Conservation (phyloP, 305 asterid genomes). For the Fraxinus greggii region DNA sequence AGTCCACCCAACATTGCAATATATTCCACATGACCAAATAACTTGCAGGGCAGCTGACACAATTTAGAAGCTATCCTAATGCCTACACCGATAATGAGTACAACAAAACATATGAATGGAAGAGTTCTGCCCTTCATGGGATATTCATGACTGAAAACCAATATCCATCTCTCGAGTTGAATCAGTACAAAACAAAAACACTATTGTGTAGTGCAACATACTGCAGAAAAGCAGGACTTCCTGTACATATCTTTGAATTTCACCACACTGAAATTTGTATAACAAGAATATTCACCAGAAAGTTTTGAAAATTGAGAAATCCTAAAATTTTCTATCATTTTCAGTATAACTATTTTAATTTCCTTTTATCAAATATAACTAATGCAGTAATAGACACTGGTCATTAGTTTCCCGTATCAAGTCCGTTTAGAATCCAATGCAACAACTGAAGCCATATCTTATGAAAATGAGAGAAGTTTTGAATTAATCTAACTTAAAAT, state of each 20-base stretch:
- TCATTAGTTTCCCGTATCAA: not conserved
- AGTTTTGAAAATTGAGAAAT: not conserved
- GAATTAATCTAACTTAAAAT: not conserved
- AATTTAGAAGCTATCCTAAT: not conserved
- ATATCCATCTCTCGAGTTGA: not conserved
- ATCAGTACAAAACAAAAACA: not conserved
- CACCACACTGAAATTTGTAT: not conserved
- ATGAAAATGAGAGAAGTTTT: not conserved
- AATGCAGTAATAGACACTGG: not conserved
- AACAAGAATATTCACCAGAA: not conserved
- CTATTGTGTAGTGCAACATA: not conserved
- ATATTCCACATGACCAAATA: not conserved
- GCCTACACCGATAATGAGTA: not conserved
- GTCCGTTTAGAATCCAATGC: not conserved
- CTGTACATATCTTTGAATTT: not conserved
- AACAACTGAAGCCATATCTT: not conserved
- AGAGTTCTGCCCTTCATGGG: not conserved
- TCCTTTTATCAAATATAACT: not conserved
- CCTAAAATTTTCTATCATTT: not conserved
- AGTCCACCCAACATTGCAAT: not conserved
- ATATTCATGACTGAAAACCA: not conserved
- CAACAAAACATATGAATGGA: not conserved
- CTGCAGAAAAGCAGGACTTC: not conserved
- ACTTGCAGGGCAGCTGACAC: not conserved
- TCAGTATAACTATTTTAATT: not conserved